phyloP scores from a whole-genome alignment of 768 basidiomycete species.

The Mycena crocata region DNA sequence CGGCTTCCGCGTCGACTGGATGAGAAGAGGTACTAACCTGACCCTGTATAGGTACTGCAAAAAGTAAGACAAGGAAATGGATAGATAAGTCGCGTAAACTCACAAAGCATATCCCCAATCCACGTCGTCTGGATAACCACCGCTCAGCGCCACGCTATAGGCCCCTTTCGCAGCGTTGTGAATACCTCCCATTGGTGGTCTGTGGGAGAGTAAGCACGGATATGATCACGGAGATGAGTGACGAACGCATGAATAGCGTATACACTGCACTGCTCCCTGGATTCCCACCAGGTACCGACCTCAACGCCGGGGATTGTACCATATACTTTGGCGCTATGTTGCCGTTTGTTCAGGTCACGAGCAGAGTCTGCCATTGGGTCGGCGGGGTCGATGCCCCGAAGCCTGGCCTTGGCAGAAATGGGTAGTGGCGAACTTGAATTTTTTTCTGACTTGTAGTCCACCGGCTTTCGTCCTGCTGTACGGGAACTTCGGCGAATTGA shows the following conservation, averaged over 20 bases:
- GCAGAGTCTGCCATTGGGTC: conserved; percentile 53
- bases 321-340: too few relatives aligned
- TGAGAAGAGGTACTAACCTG: conserved; percentile 56
- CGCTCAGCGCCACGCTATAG: conserved; percentile 88
- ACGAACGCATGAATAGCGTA: conserved; percentile 90
- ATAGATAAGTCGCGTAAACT: conserved; percentile 44
- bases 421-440: conserved; percentile 47
- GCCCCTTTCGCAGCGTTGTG: conserved; percentile 74
- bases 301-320: conserved; percentile 84
- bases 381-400: conserved; percentile 48
- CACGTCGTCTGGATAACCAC: conserved; percentile 90
- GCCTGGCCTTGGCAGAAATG: conserved; percentile 51
- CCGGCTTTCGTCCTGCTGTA: conserved; percentile 66
- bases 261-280: conserved; percentile 72
- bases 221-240: background rate
- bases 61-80: background rate
- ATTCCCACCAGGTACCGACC: conserved; percentile 88
- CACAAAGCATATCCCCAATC: conserved; percentile 87
- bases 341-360: too few relatives aligned
- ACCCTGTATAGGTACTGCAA: conserved; percentile 82
- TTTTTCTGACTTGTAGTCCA: conserved; percentile 66
- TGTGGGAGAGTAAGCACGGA: conserved; percentile 41
- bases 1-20: conserved; percentile 3
- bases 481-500: conserved; percentile 73
- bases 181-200: conserved; percentile 89